Base-by-base conservation (phyloP, 495 filamentous ascomycete genomes). In the Talaromyces trachyspermus region DNA sequence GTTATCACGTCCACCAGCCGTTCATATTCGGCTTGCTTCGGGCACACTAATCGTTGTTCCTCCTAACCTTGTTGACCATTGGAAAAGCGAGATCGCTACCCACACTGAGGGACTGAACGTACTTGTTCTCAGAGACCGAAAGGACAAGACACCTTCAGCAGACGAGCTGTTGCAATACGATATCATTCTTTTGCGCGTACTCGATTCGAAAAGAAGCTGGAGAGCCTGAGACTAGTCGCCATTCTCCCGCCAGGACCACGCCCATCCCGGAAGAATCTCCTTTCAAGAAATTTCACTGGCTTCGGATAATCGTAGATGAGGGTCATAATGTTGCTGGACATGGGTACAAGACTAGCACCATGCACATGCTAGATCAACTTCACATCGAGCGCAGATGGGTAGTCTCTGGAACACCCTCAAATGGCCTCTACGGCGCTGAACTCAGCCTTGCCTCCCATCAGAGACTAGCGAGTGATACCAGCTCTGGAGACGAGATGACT, bases 261-360 rank as follows among this genome's bases (percentile, higher is more conserved):
- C 77, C 79, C n/a, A n/a, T n/a, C n/a, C n/a, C n/a, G n/a, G n/a
- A n/a, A 53, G 61, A 72, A 3, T 84, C 82, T 3, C 78, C 84
- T 0, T 63, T 95, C 5, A 79, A 78, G 32, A 57, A 77, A 14
- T 63, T 96, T 9, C 88, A 86, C 52, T 95, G 88, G 72, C 78
- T 95, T 49, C 78, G 91, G 10, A 77, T 91, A 35, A 89, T 97
- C 27, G 81, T 94, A 25, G 91, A 97, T 46, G 91, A 97, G 73
- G 91, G 91, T 1, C 89, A 96, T 58, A 83, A 77, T 33, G 80
- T 95, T 32, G 84, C 84, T 0, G 69, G 75, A 4, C 61, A 67
- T 14, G 77, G 75, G 11, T 67, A 68, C 27, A 79, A 74, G 47
- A 83, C 77, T 12, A 83, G 85, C 37, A 71, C 89, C 29, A 76